Evolutionary conservation across 768 basidiomycete species (phyloP).

Genomic region (Holtermannia corniformis): DNA sequence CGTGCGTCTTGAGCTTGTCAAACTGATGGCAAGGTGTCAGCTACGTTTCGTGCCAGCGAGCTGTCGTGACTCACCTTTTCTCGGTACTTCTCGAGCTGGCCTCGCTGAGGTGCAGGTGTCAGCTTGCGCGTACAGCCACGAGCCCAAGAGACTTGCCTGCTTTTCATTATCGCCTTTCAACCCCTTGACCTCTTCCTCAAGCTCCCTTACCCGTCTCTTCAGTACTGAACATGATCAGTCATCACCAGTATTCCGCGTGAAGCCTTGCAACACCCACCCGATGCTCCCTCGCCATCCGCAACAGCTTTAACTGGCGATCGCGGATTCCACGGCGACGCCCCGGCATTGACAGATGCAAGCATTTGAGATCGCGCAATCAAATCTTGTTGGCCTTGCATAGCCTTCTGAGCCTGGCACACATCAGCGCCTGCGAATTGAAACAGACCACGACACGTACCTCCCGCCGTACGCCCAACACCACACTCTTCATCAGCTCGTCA

Average conservation of each 20-base stretch:
- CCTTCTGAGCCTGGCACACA: slow-evolving; percentile 16
- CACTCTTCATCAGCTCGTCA: slow-evolving; percentile 27
- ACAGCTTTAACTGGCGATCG: neutral
- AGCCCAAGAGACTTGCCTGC: slow-evolving; percentile 13
- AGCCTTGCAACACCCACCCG: neutral
- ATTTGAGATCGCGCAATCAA: slow-evolving; percentile 18
- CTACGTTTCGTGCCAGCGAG: neutral
- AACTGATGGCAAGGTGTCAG: slow-evolving; percentile 13
- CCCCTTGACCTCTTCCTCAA: slow-evolving; percentile 29
- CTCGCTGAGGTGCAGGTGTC: slow-evolving; percentile 6
- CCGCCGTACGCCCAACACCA: slow-evolving; percentile 23
- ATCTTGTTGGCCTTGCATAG: slow-evolving; percentile 21
- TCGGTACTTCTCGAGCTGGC: slow-evolving; percentile 26
- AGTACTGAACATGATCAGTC: neutral
- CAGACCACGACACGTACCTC: slow-evolving; percentile 19
- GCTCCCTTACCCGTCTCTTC: slow-evolving; percentile 16
- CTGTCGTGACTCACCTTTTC: slow-evolving; percentile 21
- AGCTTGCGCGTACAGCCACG: too few relatives aligned
- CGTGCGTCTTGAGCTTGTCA: slow-evolving; percentile 26
- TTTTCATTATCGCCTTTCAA: slow-evolving; percentile 33
- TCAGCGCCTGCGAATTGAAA: slow-evolving; percentile 8
- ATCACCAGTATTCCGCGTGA: neutral
- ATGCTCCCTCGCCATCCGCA: neutral
- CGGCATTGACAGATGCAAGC: slow-evolving; percentile 5
- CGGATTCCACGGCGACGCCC: neutral